Conservation (phyloP, 73 alveolate genomes). For the Stentor roeselii region DNA sequence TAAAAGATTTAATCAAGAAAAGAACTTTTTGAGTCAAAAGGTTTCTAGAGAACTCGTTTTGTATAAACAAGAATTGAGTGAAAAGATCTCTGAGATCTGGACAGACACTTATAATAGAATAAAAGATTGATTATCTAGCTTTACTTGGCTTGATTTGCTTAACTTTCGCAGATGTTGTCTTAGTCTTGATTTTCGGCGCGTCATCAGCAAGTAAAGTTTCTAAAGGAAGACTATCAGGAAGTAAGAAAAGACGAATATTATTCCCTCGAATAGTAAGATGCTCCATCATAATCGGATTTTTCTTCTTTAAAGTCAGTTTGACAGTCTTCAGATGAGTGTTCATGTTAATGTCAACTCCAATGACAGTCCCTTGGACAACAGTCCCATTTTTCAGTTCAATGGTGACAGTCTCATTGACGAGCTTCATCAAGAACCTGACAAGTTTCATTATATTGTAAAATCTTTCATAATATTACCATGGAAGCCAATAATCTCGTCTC, state of each 20-base stretch:
- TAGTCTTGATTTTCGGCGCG: constrained; percentile 21
- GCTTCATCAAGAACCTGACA: constrained; percentile 94
- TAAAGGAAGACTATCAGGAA: constrained; percentile 91
- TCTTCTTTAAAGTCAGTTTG: constrained; percentile 83
- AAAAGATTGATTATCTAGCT: background rate
- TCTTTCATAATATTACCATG: too few species aligned
- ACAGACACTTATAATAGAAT: constrained; percentile 17
- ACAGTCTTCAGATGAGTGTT: constrained; percentile 75
- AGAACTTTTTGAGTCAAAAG: background rate
- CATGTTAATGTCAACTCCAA: constrained; percentile 98
- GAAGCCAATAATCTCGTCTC: background rate
- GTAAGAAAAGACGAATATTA: constrained; percentile 86
- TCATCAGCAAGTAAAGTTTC: constrained; percentile 81
- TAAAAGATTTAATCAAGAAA: background rate
- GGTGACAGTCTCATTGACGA: constrained; percentile 94
- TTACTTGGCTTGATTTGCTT: background rate
- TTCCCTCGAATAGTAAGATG: constrained; percentile 98
- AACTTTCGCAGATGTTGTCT: background rate
- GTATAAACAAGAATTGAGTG: constrained; percentile 12
- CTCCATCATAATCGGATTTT: constrained; percentile 92
- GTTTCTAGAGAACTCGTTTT: background rate
- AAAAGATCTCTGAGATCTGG: constrained; percentile 22
- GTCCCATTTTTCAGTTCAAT: constrained; percentile 99
- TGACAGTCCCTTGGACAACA: constrained; percentile 89
- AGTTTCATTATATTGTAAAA: constrained; percentile 79